Percentiles rank a stretch among this genome's conserved stretches.
These are phyloP conservation scores for Eutrema heterophyllum DNA, from an alignment of 345 rosid genomes.

Conservation along the genomic window DNA sequence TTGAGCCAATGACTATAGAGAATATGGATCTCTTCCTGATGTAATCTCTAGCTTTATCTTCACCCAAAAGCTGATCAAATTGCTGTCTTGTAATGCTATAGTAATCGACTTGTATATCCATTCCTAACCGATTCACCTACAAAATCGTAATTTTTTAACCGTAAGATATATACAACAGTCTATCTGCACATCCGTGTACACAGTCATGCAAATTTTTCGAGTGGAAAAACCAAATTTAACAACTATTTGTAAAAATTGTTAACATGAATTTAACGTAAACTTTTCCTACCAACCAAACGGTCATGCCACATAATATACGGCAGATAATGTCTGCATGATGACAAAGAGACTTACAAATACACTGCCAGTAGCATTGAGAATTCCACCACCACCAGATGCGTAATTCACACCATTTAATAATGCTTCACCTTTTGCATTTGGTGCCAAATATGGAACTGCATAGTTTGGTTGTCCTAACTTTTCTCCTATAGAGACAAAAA, in stretches of 20 bases:
- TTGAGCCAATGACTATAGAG: slow-evolving; percentile 79
- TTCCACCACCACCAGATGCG: slow-evolving; percentile 95
- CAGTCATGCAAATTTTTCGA: neutral
- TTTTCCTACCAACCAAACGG: slow-evolving; percentile 12
- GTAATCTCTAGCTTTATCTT: slow-evolving; percentile 61
- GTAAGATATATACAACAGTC: neutral
- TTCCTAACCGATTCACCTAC: slow-evolving; percentile 77
- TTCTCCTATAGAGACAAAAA: slow-evolving; percentile 48
- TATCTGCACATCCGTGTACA: neutral
- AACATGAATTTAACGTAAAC: neutral
- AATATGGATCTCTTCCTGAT: slow-evolving; percentile 51
- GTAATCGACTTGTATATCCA: slow-evolving; percentile 84
- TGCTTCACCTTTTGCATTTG: slow-evolving; percentile 72
- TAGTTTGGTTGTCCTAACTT: slow-evolving; percentile 62
- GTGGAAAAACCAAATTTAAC: neutral
- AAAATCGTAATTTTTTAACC: neutral
- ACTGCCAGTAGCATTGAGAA: slow-evolving; percentile 90
- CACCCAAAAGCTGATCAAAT: slow-evolving; percentile 60
- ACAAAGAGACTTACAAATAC: slow-evolving; percentile 49
- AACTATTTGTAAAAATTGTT: neutral
- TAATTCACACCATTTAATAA: slow-evolving; percentile 71
- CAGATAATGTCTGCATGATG: neutral
- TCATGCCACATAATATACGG: neutral
- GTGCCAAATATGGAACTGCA: slow-evolving; percentile 69
- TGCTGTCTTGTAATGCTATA: slow-evolving; percentile 68